Base-by-base conservation (phyloP, 2,329 filamentous ascomycete genomes). In the Huntiella bhutanensis region DNA sequence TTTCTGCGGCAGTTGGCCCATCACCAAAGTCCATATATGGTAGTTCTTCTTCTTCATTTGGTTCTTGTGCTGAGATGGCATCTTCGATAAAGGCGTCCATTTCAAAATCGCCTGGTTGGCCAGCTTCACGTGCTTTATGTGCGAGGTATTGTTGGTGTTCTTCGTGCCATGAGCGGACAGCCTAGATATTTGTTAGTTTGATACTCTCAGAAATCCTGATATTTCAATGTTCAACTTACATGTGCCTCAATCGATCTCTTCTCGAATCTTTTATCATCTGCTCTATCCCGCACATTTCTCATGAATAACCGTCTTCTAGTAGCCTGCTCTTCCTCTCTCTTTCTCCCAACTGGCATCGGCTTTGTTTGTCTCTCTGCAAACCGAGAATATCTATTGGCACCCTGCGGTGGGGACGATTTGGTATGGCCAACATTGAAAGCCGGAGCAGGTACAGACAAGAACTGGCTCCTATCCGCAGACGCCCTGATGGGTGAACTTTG, bases 291-390 rank as follows among this genome's bases (percentile, higher is more conserved):
- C 13, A 81, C 75, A 44, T 69, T 80, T 56, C 76, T 73, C 49
- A 88, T 62, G 54, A 88, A 88, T 47, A 80, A 64, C 32, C 72
- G 71, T 41, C 82, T 66, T 48, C 82, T 65, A 46, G 70, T 66
- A 56, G 83, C 77, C 47, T 76, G 73, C 1, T 67, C 66, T 13
- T 73, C 73, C 56, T 85, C 73, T 43, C 73, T 68, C 50, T 63
- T 70, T 52, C 71, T 70, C 13, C 77, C 61, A 5, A 80, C 54
- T 0, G 78, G 80, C 51, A 80, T 83, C 33, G 69, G 66, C 50
- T 79, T 79, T 46, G 68, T 62, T 11, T 66, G 64, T 12, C 75
- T 68, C 50, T 70, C 62, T 22, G 72, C 66, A 53, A 66, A 78
- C 49, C 65, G 71, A 57, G 65, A 68, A 34, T 46, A 47, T 33